Conservation (phyloP, 2,329 filamentous ascomycete species). For the Cordyceps cicadae region DNA sequence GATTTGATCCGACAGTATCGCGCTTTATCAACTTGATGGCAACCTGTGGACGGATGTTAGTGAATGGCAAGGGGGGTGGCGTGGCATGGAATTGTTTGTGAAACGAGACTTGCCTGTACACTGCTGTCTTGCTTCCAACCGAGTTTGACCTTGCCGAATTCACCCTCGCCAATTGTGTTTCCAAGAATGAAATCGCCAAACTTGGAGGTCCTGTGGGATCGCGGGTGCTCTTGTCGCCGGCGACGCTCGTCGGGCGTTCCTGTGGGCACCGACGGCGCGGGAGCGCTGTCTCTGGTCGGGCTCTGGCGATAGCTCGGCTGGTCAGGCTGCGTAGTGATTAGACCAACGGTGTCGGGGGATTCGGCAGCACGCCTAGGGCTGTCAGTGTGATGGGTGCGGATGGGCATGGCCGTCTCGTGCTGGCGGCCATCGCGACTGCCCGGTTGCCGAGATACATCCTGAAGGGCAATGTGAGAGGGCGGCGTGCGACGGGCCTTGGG, state of each 20-base stretch:
- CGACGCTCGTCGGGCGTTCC: conserved; percentile 41
- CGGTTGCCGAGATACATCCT: conserved; percentile 33
- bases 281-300: conserved; percentile 32
- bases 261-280: conserved; percentile 36
- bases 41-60: conserved; percentile 47
- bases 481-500: conserved; percentile 23
- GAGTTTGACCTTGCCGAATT: conserved; percentile 97
- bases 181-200: conserved; percentile 96
- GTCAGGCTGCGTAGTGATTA: conserved; percentile 46
- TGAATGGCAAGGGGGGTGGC: conserved; percentile 13
- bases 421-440: conserved; percentile 31
- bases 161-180: conserved; percentile 92
- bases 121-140: conserved; percentile 96
- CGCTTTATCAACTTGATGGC: conserved; percentile 96
- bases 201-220: conserved; percentile 59
- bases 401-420: conserved; percentile 33
- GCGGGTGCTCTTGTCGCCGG: conserved; percentile 50
- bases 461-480: conserved; percentile 19
- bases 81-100: neutral
- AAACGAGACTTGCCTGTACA: conserved; percentile 52
- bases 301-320: conserved; percentile 23
- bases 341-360: conserved; percentile 69
- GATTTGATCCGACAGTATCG: conserved; percentile 81
- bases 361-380: conserved; percentile 58
- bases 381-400: conserved; percentile 34